Conservation (phyloP, 2,329 filamentous ascomycete species). For the Epichloe amarillans region DNA sequence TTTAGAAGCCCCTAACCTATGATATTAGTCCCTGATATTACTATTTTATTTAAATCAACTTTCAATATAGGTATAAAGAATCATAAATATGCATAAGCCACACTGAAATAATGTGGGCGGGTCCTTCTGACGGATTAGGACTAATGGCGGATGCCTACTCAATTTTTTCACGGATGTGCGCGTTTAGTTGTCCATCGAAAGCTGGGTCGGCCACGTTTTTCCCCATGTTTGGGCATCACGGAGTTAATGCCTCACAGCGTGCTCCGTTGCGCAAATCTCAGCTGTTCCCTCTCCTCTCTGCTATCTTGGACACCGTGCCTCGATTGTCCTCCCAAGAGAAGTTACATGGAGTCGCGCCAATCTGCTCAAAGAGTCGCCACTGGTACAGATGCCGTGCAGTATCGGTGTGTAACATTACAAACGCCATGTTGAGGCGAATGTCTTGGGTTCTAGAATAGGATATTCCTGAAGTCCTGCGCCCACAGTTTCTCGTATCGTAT, state of each 20-base stretch:
- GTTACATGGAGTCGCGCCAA: neutral
- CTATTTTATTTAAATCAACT: too few species aligned
- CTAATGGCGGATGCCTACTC: too few species aligned
- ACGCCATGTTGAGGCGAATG: neutral
- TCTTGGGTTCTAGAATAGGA: neutral
- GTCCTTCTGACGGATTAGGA: too few species aligned
- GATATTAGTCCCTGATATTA: too few species aligned
- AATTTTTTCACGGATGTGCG: too few species aligned
- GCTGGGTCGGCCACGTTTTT: neutral
- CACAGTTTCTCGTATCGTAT: neutral
- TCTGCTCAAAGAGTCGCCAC: neutral
- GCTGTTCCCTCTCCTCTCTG: neutral
- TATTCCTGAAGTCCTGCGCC: neutral
- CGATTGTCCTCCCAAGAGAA: neutral
- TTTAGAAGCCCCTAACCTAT: too few species aligned
- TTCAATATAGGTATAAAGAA: too few species aligned
- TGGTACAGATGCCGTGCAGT: constrained; percentile 3
- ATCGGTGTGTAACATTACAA: constrained; percentile 5
- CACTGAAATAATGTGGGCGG: too few species aligned
- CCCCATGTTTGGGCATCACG: neutral
- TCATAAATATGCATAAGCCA: too few species aligned
- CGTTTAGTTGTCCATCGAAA: neutral
- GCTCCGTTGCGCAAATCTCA: neutral
- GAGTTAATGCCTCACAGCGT: neutral
- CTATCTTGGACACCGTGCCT: neutral